Conservation (phyloP, 345 rosid species). For the Eucalyptus cloeziana region DNA sequence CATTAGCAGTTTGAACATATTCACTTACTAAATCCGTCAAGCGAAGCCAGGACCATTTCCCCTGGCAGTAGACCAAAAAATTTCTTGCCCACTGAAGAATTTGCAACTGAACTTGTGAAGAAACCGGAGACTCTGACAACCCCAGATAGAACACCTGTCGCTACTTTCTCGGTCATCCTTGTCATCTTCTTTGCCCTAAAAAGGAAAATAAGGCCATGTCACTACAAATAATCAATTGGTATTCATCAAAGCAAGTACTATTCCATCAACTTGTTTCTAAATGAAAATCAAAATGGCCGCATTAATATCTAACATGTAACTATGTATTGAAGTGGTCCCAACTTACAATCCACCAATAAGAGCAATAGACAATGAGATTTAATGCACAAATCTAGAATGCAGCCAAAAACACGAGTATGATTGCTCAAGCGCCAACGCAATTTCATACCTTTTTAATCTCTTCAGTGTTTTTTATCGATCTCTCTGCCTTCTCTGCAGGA, state of each 20-base stretch:
- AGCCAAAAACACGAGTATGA: neutral
- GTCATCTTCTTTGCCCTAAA: slow-evolving; percentile 74
- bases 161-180: slow-evolving; percentile 70
- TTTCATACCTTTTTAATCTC: slow-evolving; percentile 63
- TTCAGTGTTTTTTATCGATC: slow-evolving; percentile 54
- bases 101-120: slow-evolving; percentile 64
- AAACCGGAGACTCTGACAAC: slow-evolving; percentile 75
- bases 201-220: neutral
- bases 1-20: neutral
- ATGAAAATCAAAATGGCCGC: neutral
- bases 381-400: neutral
- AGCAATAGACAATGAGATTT: neutral
- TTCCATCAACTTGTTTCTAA: neutral
- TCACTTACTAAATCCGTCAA: slow-evolving; percentile 90
- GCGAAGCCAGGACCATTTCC: slow-evolving; percentile 77
- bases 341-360: neutral
- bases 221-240: neutral
- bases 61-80: slow-evolving; percentile 79
- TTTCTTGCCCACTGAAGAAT: slow-evolving; percentile 72
- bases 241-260: neutral
- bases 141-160: slow-evolving; percentile 71
- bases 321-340: neutral
- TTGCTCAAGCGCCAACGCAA: neutral
- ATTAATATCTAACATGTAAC: neutral
- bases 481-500: slow-evolving; percentile 27